These are phyloP conservation scores for Arthrinium phaeospermum DNA, from an alignment of 2,329 filamentous ascomycete species.

Conservation along the genomic window DNA sequence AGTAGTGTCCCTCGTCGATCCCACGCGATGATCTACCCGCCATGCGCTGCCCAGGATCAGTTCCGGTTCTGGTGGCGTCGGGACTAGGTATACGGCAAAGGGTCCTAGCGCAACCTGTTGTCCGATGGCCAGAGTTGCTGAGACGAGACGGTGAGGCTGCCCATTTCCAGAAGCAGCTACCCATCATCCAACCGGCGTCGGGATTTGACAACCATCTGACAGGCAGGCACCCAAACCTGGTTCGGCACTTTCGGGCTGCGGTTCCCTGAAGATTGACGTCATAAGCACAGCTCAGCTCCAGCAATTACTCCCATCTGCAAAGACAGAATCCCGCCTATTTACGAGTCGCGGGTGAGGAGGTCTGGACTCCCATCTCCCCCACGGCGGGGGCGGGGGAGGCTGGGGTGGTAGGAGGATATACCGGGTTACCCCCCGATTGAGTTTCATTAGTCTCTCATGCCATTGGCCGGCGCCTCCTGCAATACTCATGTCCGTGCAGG, in stretches of 20 bases:
- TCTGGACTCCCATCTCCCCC: not conserved
- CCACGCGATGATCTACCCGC: not conserved
- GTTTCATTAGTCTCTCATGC: not conserved
- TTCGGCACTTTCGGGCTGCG: not conserved
- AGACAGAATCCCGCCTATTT: not conserved
- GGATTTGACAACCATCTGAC: not conserved
- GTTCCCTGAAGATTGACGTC: not conserved
- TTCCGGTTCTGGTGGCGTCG: not conserved
- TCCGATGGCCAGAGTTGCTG: not conserved
- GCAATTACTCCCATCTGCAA: no score
- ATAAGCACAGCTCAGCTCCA: no score
- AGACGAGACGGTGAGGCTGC: not conserved
- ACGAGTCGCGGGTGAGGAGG: not conserved
- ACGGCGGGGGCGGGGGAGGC: not conserved
- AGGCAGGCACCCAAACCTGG: not conserved
- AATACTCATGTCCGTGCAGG: slow-evolving; percentile 1
- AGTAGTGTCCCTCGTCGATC: not conserved
- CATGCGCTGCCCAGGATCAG: no score
- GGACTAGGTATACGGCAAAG: not conserved
- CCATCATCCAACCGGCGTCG: not conserved
- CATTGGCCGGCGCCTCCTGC: not conserved
- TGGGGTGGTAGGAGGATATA: not conserved
- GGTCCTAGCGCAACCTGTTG: not conserved
- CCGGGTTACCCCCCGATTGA: not conserved
- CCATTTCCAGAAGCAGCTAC: not conserved